Evolutionary conservation across 2,329 filamentous ascomycete genomes (phyloP).

Genomic region (Sporothrix schenckii): DNA sequence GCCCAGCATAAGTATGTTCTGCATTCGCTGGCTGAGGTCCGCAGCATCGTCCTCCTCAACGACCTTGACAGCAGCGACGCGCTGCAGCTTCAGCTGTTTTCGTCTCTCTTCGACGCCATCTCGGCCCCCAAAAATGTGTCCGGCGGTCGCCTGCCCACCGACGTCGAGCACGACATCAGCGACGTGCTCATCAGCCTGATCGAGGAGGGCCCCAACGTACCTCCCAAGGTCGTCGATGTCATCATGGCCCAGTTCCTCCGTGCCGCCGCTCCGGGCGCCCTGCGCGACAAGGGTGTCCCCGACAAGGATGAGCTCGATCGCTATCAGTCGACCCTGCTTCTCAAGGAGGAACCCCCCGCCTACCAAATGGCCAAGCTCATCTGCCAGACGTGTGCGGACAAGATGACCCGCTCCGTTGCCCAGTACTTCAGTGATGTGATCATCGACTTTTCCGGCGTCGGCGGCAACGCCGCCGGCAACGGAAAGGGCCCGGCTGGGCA

Average conservation of each 20-base stretch:
- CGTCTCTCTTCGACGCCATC: constrained; percentile 87
- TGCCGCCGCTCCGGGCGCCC: constrained; percentile 71
- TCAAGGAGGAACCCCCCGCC: constrained; percentile 85
- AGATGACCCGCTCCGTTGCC: constrained; percentile 91
- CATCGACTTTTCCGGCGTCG: constrained; percentile 74
- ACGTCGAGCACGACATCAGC: constrained; percentile 91
- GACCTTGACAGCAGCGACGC: constrained; percentile 82
- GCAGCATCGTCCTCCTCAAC: constrained; percentile 88
- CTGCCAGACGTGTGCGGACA: constrained; percentile 85
- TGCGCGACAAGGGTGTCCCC: constrained; percentile 56
- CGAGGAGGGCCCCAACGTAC: constrained; percentile 79
- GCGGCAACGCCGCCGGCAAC: constrained; percentile 46
- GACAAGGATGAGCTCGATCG: constrained; percentile 63
- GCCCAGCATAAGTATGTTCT: constrained; percentile 91
- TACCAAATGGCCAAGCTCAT: constrained; percentile 97
- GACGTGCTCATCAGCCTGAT: constrained; percentile 81
- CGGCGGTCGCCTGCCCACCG: constrained; percentile 84
- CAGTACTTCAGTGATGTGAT: constrained; percentile 98
- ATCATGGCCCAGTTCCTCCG: constrained; percentile 95
- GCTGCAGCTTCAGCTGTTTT: constrained; percentile 80
- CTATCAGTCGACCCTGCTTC: constrained; percentile 78
- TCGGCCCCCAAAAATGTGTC: constrained; percentile 74
- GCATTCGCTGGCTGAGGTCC: constrained; percentile 84
- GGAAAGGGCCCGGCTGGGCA: constrained; percentile 22
- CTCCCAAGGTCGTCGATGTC: constrained; percentile 81